A percentile compares a stretch with the other conserved stretches of the same genome.
phyloP scores from a whole-genome alignment of 257 asterid species.

The Lavandula angustifolia region DNA sequence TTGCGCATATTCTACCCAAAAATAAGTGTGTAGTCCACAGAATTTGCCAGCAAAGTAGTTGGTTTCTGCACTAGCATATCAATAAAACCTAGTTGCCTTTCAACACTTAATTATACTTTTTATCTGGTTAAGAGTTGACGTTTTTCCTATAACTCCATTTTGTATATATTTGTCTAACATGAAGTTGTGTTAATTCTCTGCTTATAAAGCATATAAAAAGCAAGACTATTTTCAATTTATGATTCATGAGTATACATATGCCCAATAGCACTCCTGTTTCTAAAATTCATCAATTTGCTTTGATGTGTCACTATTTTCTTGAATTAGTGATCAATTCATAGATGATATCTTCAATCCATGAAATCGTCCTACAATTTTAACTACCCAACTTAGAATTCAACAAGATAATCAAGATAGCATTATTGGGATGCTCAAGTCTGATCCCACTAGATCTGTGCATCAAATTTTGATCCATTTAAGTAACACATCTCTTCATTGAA shows the following conservation, averaged over 20 bases:
- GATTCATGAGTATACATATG: neutral
- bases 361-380: neutral
- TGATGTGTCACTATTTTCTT: neutral
- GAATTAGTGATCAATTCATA: constrained; percentile 1
- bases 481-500: constrained; percentile 3
- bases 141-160: too few relatives aligned
- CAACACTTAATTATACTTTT: neutral
- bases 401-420: neutral
- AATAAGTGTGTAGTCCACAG: neutral
- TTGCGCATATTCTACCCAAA: neutral
- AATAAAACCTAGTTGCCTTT: neutral
- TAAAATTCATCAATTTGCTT: neutral
- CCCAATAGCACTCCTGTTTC: constrained; percentile 11
- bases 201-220: too few relatives aligned
- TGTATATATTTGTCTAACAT: too few relatives aligned
- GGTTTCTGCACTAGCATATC: neutral
- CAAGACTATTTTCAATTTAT: too few relatives aligned
- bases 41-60: constrained; percentile 5
- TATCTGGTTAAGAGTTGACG: too few relatives aligned
- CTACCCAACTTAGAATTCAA: neutral
- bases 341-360: constrained; percentile 14
- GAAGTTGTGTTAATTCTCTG: too few relatives aligned
- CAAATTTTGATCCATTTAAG: constrained; percentile 18
- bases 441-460: constrained; percentile 2
- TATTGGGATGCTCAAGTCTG: constrained; percentile 9